Evolutionary conservation across 805 yeast species (phyloP).

Genomic region (Saccharomycopsis schoenii): DNA sequence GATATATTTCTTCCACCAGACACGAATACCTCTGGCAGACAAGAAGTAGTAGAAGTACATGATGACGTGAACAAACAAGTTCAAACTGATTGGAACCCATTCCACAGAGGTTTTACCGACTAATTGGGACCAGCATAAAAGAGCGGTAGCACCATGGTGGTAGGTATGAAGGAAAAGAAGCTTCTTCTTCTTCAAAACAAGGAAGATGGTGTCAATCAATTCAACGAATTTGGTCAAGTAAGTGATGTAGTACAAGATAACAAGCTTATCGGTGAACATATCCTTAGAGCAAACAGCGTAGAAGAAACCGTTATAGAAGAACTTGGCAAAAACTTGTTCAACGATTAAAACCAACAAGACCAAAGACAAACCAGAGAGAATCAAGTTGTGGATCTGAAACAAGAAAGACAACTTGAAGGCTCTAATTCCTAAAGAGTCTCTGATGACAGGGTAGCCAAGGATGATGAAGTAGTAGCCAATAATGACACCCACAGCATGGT

Average conservation of each 20-base stretch:
- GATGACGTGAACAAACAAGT: constrained; percentile 86
- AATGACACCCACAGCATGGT: constrained; percentile 50
- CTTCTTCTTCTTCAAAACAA: constrained; percentile 86
- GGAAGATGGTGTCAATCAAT: constrained; percentile 82
- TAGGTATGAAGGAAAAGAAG: constrained; percentile 89
- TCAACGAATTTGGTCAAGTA: constrained; percentile 85
- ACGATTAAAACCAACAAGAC: constrained; percentile 55
- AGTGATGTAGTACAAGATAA: constrained; percentile 79
- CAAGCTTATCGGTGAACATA: constrained; percentile 79
- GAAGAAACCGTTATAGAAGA: constrained; percentile 64
- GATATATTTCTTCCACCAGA: constrained; percentile 99
- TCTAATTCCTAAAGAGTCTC: constrained; percentile 23
- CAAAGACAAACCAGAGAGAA: constrained; percentile 61
- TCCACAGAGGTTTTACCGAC: constrained; percentile 84
- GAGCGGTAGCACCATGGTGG: constrained; percentile 97
- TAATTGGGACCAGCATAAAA: constrained; percentile 87
- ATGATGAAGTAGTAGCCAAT: constrained; percentile 66
- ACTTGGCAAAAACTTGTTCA: constrained; percentile 81
- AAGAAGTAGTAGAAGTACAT: constrained; percentile 98
- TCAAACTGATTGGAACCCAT: constrained; percentile 89
- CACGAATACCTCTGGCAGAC: constrained; percentile 85
- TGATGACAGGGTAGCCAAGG: constrained; percentile 64
- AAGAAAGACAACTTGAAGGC: constrained; percentile 66
- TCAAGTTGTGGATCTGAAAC: constrained; percentile 79
- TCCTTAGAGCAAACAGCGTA: constrained; percentile 70